Evolutionary conservation across 192 early-diverging fungal genomes (phyloP).

Genomic region (Cladochytrium replicatum): DNA sequence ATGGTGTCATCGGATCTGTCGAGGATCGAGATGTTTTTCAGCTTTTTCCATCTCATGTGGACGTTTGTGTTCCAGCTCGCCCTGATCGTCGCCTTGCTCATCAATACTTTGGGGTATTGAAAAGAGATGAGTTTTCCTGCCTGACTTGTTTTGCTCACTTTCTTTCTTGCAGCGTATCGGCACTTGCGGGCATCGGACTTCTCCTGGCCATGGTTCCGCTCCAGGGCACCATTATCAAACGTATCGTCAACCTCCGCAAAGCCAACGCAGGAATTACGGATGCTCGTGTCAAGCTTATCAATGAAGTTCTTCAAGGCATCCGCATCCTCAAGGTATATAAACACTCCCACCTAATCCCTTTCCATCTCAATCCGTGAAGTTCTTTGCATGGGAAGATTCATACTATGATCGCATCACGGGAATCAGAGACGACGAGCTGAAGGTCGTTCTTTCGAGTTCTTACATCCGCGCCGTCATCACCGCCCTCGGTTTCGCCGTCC

Average conservation of each 20-base stretch:
- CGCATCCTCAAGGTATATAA: constrained; percentile 67
- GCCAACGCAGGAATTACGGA: constrained; percentile 55
- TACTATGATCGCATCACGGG: constrained; percentile 56
- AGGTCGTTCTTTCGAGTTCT: constrained; percentile 21
- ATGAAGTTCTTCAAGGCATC: constrained; percentile 62
- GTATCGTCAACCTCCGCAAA: constrained; percentile 27
- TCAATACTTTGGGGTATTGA: constrained; percentile 25
- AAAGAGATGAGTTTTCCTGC: too few relatives aligned
- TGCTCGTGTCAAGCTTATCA: constrained; percentile 58
- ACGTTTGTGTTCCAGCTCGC: constrained; percentile 29
- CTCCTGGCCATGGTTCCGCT: constrained; percentile 31
- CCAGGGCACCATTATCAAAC: constrained; percentile 26
- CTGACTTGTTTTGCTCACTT: too few relatives aligned
- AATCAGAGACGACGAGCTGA: constrained; percentile 31
- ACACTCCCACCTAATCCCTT: too few relatives aligned
- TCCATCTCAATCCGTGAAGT: too few relatives aligned
- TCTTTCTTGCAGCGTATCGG: too few relatives aligned
- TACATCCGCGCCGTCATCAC: constrained; percentile 28
- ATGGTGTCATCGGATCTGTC: constrained; percentile 48
- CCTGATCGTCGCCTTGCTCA: constrained; percentile 29
- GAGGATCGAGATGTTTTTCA: constrained; percentile 47
- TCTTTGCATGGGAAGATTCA: constrained; percentile 62
- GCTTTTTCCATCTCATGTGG: constrained; percentile 27
- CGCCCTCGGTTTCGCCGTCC: constrained; percentile 39
- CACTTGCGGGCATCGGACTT: constrained; percentile 37